A percentile compares a stretch with the other conserved stretches of the same genome.
These are phyloP conservation scores for Collybia nuda DNA, from an alignment of 768 basidiomycete genomes.

Conservation along the genomic window DNA sequence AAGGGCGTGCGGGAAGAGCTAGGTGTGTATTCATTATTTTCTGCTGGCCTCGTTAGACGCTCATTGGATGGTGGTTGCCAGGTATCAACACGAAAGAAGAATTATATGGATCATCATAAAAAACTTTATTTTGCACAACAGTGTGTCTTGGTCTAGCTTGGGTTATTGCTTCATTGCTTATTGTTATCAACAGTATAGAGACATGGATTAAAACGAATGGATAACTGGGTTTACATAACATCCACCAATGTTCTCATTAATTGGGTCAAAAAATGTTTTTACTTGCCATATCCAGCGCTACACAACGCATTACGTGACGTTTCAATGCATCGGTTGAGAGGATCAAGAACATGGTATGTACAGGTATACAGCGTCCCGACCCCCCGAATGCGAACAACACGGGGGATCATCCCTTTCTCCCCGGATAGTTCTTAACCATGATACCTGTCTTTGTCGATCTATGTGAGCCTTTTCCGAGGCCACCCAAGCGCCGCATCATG, in stretches of 20 bases:
- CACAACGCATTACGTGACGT: not conserved
- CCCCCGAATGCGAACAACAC: not conserved
- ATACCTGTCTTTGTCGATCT: too few species aligned
- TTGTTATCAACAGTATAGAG: conserved; percentile 10
- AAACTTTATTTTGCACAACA: conserved; percentile 6
- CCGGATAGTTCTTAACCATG: too few species aligned
- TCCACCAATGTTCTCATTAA: not conserved
- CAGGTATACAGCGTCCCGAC: not conserved
- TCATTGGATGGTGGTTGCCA: conserved; percentile 11
- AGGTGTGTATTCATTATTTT: conserved; percentile 48
- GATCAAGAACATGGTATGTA: not conserved
- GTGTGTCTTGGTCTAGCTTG: conserved; percentile 3
- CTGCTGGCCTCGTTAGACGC: not conserved
- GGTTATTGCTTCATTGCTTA: not conserved
- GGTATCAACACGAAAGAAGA: conserved; percentile 45
- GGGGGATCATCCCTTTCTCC: too few species aligned
- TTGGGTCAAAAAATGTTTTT: conserved; percentile 1
- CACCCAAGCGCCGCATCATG: too few species aligned
- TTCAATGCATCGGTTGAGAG: not conserved
- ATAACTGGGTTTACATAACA: conserved; percentile 9
- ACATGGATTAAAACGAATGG: conserved; percentile 13
- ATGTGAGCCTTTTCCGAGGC: too few species aligned
- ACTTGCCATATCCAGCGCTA: not conserved
- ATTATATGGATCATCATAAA: conserved; percentile 37
- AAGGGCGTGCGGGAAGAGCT: conserved; percentile 88